These are phyloP conservation scores for Ophiostoma quercus DNA, from an alignment of 2,329 filamentous ascomycete genomes.

Conservation along the genomic window DNA sequence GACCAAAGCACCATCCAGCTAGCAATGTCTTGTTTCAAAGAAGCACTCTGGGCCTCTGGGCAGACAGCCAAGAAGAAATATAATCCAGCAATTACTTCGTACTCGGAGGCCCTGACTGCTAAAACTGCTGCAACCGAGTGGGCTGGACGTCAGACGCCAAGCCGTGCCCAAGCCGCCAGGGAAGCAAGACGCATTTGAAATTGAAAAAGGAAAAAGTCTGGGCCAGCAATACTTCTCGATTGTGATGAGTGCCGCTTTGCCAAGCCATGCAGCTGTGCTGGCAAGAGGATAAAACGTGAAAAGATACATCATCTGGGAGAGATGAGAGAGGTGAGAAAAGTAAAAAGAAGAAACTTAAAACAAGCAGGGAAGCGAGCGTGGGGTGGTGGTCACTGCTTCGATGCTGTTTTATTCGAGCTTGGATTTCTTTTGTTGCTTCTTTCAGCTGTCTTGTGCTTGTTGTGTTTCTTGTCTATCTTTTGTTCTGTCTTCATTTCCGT, in stretches of 20 bases:
- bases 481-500: background rate
- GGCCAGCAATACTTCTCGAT: background rate
- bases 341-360: background rate
- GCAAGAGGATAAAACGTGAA: background rate
- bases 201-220: background rate
- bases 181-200: background rate
- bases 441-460: background rate
- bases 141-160: background rate
- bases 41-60: conserved; percentile 1
- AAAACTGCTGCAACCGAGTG: background rate
- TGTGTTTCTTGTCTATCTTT: background rate
- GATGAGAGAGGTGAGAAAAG: background rate
- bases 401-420: background rate
- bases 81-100: no score
- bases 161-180: conserved; percentile 3
- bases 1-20: background rate
- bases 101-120: background rate
- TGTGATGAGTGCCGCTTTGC: background rate
- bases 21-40: background rate
- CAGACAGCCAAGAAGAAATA: background rate
- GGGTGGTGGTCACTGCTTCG: background rate
- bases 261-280: conserved; percentile 5
- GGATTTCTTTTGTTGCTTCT: background rate
- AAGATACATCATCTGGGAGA: background rate
- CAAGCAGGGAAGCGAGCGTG: background rate